phyloP scores from a whole-genome alignment of 768 basidiomycete species.

The Russula earlei region DNA sequence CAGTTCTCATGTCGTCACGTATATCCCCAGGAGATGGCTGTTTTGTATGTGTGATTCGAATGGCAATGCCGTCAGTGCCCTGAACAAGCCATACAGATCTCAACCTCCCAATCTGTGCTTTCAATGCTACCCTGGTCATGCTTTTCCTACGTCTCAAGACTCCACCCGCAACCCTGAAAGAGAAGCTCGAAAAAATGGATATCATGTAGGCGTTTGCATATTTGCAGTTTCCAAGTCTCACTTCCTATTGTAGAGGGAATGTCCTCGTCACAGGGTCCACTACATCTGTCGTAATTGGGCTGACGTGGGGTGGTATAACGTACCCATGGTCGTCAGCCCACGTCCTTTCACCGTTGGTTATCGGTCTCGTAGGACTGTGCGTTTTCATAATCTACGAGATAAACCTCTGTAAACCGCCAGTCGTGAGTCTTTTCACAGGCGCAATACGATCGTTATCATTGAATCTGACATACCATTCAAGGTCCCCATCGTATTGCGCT shows the following conservation, averaged over 20 bases:
- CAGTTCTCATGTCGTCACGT: neutral
- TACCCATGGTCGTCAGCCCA: constrained; percentile 33
- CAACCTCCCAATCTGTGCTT: constrained; percentile 30
- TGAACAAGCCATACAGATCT: constrained; percentile 22
- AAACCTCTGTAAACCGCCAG: constrained; percentile 26
- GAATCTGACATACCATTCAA: constrained; percentile 9
- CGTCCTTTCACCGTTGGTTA: constrained; percentile 35
- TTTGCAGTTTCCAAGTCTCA: neutral
- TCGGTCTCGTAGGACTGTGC: constrained; percentile 32
- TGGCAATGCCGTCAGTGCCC: neutral
- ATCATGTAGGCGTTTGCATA: constrained; percentile 27
- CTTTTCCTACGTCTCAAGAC: constrained; percentile 28
- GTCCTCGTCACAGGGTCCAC: constrained; percentile 27
- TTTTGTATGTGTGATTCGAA: constrained; percentile 14
- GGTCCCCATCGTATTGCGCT: constrained; percentile 29
- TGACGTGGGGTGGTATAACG: constrained; percentile 36
- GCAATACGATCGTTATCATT: neutral
- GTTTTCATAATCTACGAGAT: constrained; percentile 33
- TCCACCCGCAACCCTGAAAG: constrained; percentile 26
- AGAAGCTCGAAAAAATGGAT: constrained; percentile 32
- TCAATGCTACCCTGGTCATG: constrained; percentile 24
- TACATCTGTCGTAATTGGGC: constrained; percentile 24
- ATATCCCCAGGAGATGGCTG: constrained; percentile 15
- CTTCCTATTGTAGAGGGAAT: constrained; percentile 28
- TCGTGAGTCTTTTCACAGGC: constrained; percentile 23